Evolutionary conservation across 331 rosid species (phyloP), one percentile per base, ranked within the genome.

Genomic region (Telfairia occidentalis): DNA sequence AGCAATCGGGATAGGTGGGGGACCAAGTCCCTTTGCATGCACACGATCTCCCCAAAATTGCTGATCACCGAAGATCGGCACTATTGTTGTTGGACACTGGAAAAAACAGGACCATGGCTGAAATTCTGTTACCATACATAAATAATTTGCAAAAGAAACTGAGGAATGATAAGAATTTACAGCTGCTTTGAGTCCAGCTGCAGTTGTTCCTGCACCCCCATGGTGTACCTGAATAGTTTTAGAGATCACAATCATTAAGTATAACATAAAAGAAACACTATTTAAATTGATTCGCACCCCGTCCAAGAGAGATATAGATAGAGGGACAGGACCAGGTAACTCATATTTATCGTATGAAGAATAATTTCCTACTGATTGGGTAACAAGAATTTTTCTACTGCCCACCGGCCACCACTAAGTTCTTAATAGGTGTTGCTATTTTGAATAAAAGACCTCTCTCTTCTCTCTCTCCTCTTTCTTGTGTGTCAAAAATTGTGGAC

Each of bases 121-220:
- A 60, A 5, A 69, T 15, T 15, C 45, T 11, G 61, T 77, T 53
- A 81, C 76, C 29, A 19, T 24, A 24, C 19, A 29, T 26, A 48
- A 77, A 69, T 9, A 73, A 32, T 58, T 52, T 2, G 12, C 54
- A 46, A 35, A 28, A 66, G 15, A 12, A 69, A 29, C n/a, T 71
- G 38, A 19, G 29, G 45, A 10, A 30, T 29, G 48, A 26, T 21
- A 16, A 63, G 65, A 34, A 52, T 67, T 85, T 86, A 94, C 98
- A 78, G 86, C 97, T 67, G 98, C 96, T 86, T 90, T 91, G 78
- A 94, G 96, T 72, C 98, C 92, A 30, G 98, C 96, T 61, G 98
- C 97, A 75, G 98, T 94, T 64, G 98, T 91, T 84, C 97, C 97
- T 5, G 97, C 97, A 43, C 98, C 97, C 11, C 98, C 98, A 55